phyloP scores from a whole-genome alignment of 306 rosid genomes.

The Cucumis hystrix region DNA sequence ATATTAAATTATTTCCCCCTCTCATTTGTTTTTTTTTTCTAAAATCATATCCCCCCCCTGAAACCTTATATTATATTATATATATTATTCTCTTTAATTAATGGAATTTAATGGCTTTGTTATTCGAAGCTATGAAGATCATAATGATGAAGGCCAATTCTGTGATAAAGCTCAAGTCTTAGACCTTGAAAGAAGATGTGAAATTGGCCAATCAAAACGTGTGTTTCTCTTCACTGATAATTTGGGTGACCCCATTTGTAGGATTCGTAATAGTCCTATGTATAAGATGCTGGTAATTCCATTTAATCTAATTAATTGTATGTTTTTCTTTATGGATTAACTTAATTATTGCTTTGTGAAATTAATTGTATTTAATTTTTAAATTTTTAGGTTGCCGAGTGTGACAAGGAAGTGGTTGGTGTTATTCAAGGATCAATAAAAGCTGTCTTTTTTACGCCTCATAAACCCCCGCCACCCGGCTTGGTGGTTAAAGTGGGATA shows the following conservation, averaged over 20 bases:
- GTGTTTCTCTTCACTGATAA: conserved; percentile 77
- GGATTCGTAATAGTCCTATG: conserved; percentile 80
- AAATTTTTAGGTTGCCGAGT: conserved; percentile 47
- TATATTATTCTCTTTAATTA: not conserved
- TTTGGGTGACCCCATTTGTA: conserved; percentile 96
- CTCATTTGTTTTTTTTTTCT: too few relatives aligned
- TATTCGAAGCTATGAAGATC: conserved; percentile 51
- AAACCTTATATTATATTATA: too few relatives aligned
- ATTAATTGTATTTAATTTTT: not conserved
- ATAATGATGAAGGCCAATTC: conserved; percentile 8
- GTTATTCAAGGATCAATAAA: conserved; percentile 82
- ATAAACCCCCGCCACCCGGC: conserved; percentile 16
- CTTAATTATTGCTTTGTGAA: too few relatives aligned
- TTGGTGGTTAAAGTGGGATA: conserved; percentile 62
- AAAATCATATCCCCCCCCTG: too few relatives aligned
- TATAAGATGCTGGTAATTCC: conserved; percentile 62
- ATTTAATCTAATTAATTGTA: not conserved
- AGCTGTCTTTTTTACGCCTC: conserved; percentile 41
- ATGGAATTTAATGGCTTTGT: conserved; percentile 37
- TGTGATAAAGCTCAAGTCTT: conserved; percentile 56
- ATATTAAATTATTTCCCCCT: too few relatives aligned
- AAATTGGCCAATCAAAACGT: conserved; percentile 61
- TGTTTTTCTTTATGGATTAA: too few relatives aligned
- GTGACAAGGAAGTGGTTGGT: conserved; percentile 57
- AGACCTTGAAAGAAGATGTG: conserved; percentile 73